A percentile compares a stretch with the other conserved stretches of the same genome.
Evolutionary conservation across 345 rosid species (phyloP).

Genomic region (Anastatica hierochuntica): DNA sequence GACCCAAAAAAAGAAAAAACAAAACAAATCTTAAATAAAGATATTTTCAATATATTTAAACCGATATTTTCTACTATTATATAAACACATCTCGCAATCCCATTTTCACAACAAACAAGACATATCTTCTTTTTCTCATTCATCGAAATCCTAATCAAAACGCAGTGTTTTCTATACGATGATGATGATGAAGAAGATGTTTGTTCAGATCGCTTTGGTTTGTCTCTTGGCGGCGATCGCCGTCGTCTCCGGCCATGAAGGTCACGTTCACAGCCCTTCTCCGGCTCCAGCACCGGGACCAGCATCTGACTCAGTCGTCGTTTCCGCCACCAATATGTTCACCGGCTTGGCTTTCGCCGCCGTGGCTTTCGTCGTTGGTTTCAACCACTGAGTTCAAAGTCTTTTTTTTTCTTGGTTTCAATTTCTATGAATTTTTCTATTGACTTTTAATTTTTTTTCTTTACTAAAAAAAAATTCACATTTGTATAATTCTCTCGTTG

Average conservation of each 20-base stretch:
- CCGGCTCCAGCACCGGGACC: constrained; percentile 20
- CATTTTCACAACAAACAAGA: constrained; percentile 5
- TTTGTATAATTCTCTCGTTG: too few species aligned
- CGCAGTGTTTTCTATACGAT: neutral
- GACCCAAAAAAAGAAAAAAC: neutral
- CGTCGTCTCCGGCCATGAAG: constrained; percentile 18
- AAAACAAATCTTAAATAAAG: neutral
- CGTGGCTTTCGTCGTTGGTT: constrained; percentile 22
- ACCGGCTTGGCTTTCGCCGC: constrained; percentile 21
- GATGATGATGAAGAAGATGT: constrained; percentile 25
- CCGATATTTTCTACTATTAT: neutral
- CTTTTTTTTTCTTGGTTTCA: neutral
- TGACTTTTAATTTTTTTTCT: neutral
- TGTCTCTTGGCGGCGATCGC: constrained; percentile 20
- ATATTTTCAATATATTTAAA: neutral
- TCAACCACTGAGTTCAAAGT: constrained; percentile 12
- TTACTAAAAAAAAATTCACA: too few species aligned
- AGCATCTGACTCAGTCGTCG: constrained; percentile 11
- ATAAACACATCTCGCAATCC: constrained; percentile 1
- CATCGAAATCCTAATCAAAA: constrained; percentile 7
- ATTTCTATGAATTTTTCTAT: too few species aligned
- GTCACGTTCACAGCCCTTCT: constrained; percentile 19
- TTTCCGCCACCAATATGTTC: constrained; percentile 21
- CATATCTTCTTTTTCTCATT: constrained; percentile 10
- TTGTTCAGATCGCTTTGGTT: constrained; percentile 22